Evolutionary conservation across 345 rosid species (phyloP).

Genomic region (Cardamine resedifolia): DNA sequence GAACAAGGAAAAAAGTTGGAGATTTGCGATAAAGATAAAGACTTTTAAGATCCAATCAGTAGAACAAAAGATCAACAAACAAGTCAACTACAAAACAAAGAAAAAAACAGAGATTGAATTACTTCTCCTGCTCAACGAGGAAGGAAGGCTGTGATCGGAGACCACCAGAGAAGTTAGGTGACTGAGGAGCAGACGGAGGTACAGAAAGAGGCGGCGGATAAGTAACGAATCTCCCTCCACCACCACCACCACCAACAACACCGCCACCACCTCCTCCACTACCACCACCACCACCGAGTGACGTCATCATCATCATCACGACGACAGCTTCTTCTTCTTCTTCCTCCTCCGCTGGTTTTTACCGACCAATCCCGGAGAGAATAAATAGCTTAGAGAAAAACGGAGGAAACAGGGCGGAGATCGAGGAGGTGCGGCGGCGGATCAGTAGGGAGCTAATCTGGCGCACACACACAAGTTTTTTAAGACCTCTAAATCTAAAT

Average conservation of each 20-base stretch:
- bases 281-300: conserved; percentile 45
- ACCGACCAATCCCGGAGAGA: background rate
- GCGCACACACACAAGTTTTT: conserved; percentile 31
- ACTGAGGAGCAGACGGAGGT: conserved; percentile 77
- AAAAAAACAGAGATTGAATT: conserved; percentile 20
- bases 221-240: conserved; percentile 65
- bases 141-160: conserved; percentile 68
- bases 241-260: background rate
- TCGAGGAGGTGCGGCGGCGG: conserved; percentile 29
- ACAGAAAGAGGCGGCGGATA: conserved; percentile 67
- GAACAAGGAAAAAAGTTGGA: conserved; percentile 4
- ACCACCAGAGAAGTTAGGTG: conserved; percentile 78
- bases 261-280: background rate
- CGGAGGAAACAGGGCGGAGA: conserved; percentile 3
- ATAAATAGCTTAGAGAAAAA: background rate
- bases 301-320: conserved; percentile 45
- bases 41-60: conserved; percentile 14
- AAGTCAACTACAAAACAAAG: conserved; percentile 4
- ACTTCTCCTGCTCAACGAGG: conserved; percentile 88
- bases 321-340: background rate
- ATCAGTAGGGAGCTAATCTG: conserved; percentile 27
- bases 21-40: conserved; percentile 4
- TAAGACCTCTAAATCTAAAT: conserved; percentile 27
- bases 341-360: background rate
- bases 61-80: conserved; percentile 18